Evolutionary conservation across 2,329 filamentous ascomycete species (phyloP).

Genomic region (Fusarium armeniacum): DNA sequence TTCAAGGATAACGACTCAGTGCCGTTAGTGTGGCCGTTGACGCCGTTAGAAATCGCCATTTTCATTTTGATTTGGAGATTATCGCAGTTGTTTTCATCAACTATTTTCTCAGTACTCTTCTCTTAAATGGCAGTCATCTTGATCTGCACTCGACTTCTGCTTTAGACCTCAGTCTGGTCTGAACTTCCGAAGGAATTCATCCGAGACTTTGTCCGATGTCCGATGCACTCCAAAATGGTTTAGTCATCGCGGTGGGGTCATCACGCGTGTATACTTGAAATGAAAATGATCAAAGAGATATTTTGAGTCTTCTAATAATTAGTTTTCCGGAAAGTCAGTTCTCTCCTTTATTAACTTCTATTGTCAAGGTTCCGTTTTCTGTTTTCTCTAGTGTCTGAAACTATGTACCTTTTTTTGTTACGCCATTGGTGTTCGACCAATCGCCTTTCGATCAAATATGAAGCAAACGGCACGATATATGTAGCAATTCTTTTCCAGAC

Average conservation of each 20-base stretch:
- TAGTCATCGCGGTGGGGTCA: neutral
- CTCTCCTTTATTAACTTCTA: too few species aligned
- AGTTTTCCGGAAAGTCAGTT: too few species aligned
- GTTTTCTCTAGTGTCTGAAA: too few species aligned
- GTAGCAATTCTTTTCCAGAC: too few species aligned
- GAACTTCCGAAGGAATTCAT: neutral
- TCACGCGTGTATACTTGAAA: neutral
- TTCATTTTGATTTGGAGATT: too few species aligned
- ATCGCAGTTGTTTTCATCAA: neutral
- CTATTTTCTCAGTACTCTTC: neutral
- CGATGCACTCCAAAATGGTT: neutral
- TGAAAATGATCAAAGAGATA: too few species aligned
- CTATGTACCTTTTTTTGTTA: too few species aligned
- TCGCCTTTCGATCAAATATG: too few species aligned
- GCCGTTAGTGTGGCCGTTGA: slow-evolving; percentile 16
- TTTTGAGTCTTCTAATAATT: neutral
- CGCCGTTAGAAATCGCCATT: slow-evolving; percentile 14
- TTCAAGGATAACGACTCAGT: neutral
- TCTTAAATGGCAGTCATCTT: slow-evolving; percentile 13
- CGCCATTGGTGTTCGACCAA: too few species aligned
- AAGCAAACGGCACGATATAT: too few species aligned
- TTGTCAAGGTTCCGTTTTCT: too few species aligned
- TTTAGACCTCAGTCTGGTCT: neutral
- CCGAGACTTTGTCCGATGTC: slow-evolving; percentile 25
- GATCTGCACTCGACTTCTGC: neutral